A percentile compares a stretch with the other conserved stretches of the same genome.
Conservation (phyloP, 495 filamentous ascomycete species). For the Amorphotheca resinae region DNA sequence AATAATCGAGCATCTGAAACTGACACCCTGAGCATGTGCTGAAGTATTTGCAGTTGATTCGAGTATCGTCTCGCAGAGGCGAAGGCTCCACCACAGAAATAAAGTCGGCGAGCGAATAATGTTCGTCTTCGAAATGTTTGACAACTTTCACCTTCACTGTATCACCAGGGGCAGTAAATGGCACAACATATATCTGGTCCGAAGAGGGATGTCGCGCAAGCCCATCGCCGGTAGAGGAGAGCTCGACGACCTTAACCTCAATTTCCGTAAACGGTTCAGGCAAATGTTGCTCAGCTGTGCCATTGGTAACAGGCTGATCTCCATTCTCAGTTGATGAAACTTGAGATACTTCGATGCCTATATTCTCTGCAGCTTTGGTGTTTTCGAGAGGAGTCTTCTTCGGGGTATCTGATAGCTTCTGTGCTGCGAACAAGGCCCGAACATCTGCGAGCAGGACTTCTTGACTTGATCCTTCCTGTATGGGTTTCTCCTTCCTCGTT, state of each 20-base stretch:
- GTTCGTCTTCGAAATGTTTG: constrained; percentile 42
- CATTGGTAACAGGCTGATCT: not conserved
- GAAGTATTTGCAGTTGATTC: constrained; percentile 77
- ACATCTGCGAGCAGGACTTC: constrained; percentile 68
- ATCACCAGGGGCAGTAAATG: constrained; percentile 82
- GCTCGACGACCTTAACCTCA: constrained; percentile 57
- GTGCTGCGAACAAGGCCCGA: constrained; percentile 43
- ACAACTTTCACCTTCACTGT: constrained; percentile 65
- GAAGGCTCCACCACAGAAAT: constrained; percentile 63
- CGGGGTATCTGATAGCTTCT: constrained; percentile 28
- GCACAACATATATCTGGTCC: constrained; percentile 74
- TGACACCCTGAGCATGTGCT: constrained; percentile 81
- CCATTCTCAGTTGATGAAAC: constrained; percentile 5
- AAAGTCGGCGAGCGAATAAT: constrained; percentile 69
- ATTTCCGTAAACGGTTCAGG: constrained; percentile 64
- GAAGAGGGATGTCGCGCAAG: constrained; percentile 53
- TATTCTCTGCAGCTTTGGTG: constrained; percentile 17
- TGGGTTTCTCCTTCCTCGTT: constrained; percentile 42
- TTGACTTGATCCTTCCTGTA: constrained; percentile 47
- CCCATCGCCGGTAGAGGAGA: constrained; percentile 88
- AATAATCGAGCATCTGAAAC: constrained; percentile 92
- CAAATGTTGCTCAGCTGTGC: constrained; percentile 23
- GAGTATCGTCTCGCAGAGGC: constrained; percentile 59
- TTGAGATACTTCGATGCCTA: constrained; percentile 9
- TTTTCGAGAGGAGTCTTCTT: not conserved